Base-by-base conservation (phyloP, 2,329 filamentous ascomycete species). In the Fusarium secorum region DNA sequence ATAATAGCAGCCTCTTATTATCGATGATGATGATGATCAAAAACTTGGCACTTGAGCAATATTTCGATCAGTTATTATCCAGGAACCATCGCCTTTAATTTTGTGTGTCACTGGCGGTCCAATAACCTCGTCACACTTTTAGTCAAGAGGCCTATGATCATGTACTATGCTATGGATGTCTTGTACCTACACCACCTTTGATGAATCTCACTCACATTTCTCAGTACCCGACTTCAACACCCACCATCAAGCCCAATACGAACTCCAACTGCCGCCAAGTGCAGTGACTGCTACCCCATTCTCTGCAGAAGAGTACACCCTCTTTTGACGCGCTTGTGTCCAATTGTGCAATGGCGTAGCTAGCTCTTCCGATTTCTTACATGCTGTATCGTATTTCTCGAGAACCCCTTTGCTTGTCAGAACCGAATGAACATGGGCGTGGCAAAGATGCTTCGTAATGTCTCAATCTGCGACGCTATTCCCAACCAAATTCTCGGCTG, bases 381-480 rank as follows among this genome's bases (percentile, higher is more conserved):
- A 36, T 64, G 30, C 28, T 44, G 48, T 38, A 65, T 71, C 68
- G 59, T 71, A 54, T 69, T 54, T 39, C 26, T 58, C 22, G 41
- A 20, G 51, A 55, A 54, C 54, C 59, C 57, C 49, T 56, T 66
- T 39, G 53, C 28, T 49, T 49, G 45, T 24, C 45, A 49, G 28
- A 33, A 24, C 28, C 9, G 45, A n/a, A 13, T 65, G 45, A 62
- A 61, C 42, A 71, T 30, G 44, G 54, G 46, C 51, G 68, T 71
- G 64, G 68, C 68, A 57, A 71, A 45, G 51, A 48, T 46, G 45
- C 64, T 72, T 72, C 42, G 56, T 62, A 58, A 52, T 71, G 69
- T 71, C 69, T 71, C 52, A 71, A 52, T 62, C 68, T 62, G 55
- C 64, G 68, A 72, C 69, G 60, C 69, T 55, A 70, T 72, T 61